phyloP scores from a whole-genome alignment of 2,329 filamentous ascomycete genomes.

The Xylaria sp. region DNA sequence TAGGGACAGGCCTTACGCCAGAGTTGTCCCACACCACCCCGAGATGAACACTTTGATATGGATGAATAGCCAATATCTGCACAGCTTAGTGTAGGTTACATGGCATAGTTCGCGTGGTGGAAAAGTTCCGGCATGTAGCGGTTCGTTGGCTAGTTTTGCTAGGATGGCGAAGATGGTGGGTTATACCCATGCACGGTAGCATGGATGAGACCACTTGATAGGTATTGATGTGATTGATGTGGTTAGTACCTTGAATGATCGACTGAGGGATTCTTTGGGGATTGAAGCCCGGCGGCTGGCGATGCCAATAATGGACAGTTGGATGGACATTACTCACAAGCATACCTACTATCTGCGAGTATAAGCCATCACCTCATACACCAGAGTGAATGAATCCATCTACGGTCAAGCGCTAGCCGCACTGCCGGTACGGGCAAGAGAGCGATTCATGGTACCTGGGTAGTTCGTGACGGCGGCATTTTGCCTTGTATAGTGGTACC shows the following conservation, averaged over 20 bases:
- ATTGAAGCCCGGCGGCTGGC: constrained; percentile 30
- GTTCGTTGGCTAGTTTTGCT: constrained; percentile 9
- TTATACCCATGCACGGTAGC: constrained; percentile 30
- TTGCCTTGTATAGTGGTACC: neutral
- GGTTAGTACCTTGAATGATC: neutral
- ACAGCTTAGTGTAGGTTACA: constrained; percentile 13
- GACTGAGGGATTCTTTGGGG: neutral
- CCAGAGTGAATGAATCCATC: neutral
- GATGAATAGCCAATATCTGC: constrained; percentile 14
- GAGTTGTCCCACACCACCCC: neutral
- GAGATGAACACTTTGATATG: constrained; percentile 5
- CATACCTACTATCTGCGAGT: neutral
- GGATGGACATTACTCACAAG: neutral
- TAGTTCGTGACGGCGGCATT: constrained; percentile 9
- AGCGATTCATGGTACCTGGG: constrained; percentile 25
- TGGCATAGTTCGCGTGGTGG: neutral
- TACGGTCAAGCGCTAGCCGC: neutral
- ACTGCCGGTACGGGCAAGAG: neutral
- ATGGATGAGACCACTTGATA: neutral
- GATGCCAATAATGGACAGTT: constrained; percentile 35
- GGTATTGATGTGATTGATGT: constrained; percentile 2
- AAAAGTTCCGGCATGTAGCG: constrained; percentile 16
- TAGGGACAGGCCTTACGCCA: neutral
- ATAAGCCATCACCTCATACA: neutral
- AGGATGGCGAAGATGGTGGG: constrained; percentile 31